These are phyloP conservation scores for Sugiyamaella smithiae DNA, from an alignment of 805 yeast species.

Conservation along the genomic window DNA sequence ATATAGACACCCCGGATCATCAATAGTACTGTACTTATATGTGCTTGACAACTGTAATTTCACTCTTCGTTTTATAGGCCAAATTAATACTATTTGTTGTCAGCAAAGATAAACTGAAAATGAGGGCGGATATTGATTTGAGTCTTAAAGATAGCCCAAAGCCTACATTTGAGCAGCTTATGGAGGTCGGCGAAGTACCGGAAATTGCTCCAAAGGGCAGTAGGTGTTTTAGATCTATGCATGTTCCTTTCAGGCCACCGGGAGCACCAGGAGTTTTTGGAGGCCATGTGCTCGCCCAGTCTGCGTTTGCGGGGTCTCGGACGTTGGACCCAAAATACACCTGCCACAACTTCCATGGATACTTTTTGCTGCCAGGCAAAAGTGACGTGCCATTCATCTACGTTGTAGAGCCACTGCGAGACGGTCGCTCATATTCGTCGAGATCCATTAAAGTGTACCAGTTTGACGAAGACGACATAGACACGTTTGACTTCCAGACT, in stretches of 20 bases:
- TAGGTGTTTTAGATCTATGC: slow-evolving; percentile 23
- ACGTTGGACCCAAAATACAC: slow-evolving; percentile 24
- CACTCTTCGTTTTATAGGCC: neutral
- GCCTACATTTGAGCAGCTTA: slow-evolving; percentile 21
- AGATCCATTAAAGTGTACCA: slow-evolving; percentile 31
- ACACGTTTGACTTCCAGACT: slow-evolving; percentile 20
- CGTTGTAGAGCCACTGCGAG: slow-evolving; percentile 27
- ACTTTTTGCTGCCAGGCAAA: slow-evolving; percentile 31
- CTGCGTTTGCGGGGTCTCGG: slow-evolving; percentile 25
- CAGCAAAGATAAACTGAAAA: neutral
- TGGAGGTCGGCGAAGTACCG: slow-evolving; percentile 18
- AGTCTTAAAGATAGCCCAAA: slow-evolving; percentile 17
- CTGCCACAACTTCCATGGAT: slow-evolving; percentile 28
- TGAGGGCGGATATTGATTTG: neutral
- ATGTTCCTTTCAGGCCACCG: slow-evolving; percentile 27
- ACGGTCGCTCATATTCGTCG: slow-evolving; percentile 28
- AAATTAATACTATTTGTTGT: neutral
- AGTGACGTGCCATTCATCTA: slow-evolving; percentile 30
- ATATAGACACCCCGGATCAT: neutral
- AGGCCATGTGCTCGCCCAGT: slow-evolving; percentile 33
- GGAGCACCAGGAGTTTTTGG: slow-evolving; percentile 29
- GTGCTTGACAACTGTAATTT: neutral
- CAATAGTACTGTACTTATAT: neutral
- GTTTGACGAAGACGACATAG: slow-evolving; percentile 21
- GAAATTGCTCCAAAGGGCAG: slow-evolving; percentile 11